Base-by-base conservation (phyloP, 345 rosid species). In the Bruguiera sexangula region DNA sequence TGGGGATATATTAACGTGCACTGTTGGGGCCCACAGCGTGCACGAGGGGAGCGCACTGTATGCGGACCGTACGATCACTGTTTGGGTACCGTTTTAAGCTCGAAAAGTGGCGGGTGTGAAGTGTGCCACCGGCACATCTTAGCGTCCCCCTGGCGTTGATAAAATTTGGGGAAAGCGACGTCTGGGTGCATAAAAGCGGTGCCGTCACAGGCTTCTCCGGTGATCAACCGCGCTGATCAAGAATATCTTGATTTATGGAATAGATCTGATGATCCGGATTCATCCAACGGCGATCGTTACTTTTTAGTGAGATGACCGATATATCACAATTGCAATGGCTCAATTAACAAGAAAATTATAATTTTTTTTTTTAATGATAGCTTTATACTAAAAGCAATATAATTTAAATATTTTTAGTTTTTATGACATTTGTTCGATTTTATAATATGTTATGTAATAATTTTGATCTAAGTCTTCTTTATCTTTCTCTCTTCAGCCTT, bases 11-110 rank as follows among this genome's bases (percentile, higher is more conserved):
- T 73, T 66, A 82, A 55, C 61, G 67, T 83, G 67, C 11, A 3
- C 67, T 1, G 4, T 0, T 0, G 1, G 6, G 2, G 24, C 24
- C 9, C 19, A 4, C 57, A 48, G 0, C 1, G 52, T 39, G 56
- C 72, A 65, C 55, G 5, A 30, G 22, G 22, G 30, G 54, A 61
- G 70, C 32, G 19, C 64, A 70, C 70, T 18, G 68, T 69, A 36
- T 62, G 18, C 26, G 36, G 36, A 48, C 82, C 70, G 69, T 69
- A 69, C 62, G 80, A 67, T 75, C 52, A 66, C 62, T 20, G 68
- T 56, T 37, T 21, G 37, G 73, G 32, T 7, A 22, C 20, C 18
- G 5, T 52, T 26, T 61, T 24, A 15, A 30, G 68, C 34, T 64
- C 67, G 30, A 60, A 60, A 60, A 18, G 26, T 0, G 53, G 20